These are phyloP conservation scores for Saccharomyces pastorianus DNA, from an alignment of 1,139 yeast genomes.

Conservation along the genomic window DNA sequence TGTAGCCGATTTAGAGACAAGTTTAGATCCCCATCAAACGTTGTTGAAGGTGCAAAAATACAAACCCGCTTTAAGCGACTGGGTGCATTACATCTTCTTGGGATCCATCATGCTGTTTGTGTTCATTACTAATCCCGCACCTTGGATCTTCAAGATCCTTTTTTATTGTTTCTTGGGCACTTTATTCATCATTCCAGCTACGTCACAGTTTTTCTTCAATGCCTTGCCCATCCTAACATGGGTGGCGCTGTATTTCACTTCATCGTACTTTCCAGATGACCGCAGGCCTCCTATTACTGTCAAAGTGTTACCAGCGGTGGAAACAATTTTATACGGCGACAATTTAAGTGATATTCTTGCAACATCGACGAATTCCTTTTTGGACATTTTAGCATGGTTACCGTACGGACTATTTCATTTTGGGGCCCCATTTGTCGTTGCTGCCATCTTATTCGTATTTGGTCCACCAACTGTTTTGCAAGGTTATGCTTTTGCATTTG, in stretches of 20 bases:
- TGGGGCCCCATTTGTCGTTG: constrained; percentile 81
- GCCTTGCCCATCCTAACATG: constrained; percentile 84
- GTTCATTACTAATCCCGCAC: constrained; percentile 33
- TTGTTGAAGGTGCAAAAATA: constrained; percentile 44
- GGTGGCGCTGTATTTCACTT: constrained; percentile 76
- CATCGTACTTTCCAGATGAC: constrained; percentile 65
- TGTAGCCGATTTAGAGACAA: constrained; percentile 51
- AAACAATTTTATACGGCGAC: constrained; percentile 89
- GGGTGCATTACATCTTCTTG: constrained; percentile 46
- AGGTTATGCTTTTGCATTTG: constrained; percentile 89
- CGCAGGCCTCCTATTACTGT: constrained; percentile 89
- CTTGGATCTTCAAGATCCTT: constrained; percentile 27
- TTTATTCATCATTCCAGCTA: constrained; percentile 56
- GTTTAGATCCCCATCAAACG: constrained; percentile 47
- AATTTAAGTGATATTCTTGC: constrained; percentile 83
- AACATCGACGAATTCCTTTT: constrained; percentile 52
- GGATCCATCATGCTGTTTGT: constrained; percentile 45
- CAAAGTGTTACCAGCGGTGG: constrained; percentile 86
- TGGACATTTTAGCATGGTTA: constrained; percentile 88
- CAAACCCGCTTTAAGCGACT: constrained; percentile 41
- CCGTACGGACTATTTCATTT: constrained; percentile 93
- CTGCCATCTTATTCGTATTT: constrained; percentile 69
- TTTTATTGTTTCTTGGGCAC: constrained; percentile 23
- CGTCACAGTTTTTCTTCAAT: constrained; percentile 77
- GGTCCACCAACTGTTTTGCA: constrained; percentile 89